These are phyloP conservation scores for Cystobasidium tubakii DNA, from an alignment of 768 basidiomycete genomes.

Conservation along the genomic window DNA sequence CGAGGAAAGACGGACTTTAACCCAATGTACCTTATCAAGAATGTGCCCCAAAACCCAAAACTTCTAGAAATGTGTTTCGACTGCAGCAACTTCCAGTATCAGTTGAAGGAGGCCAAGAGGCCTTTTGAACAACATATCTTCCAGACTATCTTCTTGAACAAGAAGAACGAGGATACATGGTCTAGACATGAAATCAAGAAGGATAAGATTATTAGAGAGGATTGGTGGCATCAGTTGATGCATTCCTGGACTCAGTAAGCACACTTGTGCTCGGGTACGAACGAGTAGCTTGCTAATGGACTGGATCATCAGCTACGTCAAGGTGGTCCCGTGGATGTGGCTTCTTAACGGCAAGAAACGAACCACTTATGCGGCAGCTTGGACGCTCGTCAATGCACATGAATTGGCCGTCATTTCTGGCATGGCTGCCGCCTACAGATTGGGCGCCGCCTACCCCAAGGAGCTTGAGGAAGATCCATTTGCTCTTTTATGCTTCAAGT, in stretches of 20 bases:
- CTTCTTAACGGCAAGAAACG: constrained; percentile 49
- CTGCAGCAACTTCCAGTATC: constrained; percentile 44
- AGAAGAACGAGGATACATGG: constrained; percentile 51
- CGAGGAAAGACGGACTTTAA: constrained; percentile 49
- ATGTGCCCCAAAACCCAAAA: constrained; percentile 47
- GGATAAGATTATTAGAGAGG: constrained; percentile 49
- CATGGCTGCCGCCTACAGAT: constrained; percentile 51
- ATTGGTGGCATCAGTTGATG: constrained; percentile 39
- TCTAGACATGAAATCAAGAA: constrained; percentile 50
- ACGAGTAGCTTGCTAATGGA: too few species aligned
- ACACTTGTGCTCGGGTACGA: neutral
- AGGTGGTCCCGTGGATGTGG: constrained; percentile 50
- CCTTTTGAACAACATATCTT: constrained; percentile 51
- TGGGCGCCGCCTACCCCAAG: constrained; percentile 51
- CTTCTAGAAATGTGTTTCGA: constrained; percentile 51
- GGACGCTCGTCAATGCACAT: constrained; percentile 52
- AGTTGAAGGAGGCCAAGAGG: constrained; percentile 42
- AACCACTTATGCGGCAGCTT: constrained; percentile 50
- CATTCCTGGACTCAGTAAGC: constrained; percentile 29
- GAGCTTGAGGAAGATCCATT: constrained; percentile 51
- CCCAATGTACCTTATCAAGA: constrained; percentile 53
- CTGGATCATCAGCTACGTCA: constrained; percentile 19
- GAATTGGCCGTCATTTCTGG: constrained; percentile 50
- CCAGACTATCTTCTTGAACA: constrained; percentile 53
- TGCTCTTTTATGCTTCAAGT: constrained; percentile 41